Evolutionary conservation across 1,284 basidiomycete species (phyloP).

Genomic region (Austroboletus novae-zelandiae): DNA sequence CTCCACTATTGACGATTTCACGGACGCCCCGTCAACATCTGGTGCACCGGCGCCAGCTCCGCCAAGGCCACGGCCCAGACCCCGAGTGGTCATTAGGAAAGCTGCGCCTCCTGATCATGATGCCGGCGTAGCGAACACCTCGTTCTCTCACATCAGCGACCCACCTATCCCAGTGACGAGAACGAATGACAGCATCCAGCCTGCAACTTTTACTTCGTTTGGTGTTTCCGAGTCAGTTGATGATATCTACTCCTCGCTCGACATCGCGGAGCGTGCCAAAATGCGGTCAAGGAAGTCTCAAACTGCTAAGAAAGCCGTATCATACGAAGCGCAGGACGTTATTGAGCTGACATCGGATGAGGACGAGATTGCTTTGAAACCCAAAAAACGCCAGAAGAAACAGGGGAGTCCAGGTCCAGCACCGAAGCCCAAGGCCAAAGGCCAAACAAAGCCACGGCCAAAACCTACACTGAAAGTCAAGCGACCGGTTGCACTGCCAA

Average conservation of each 20-base stretch:
- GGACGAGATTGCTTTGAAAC: slow-evolving; percentile 28
- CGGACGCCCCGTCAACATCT: slow-evolving; percentile 10
- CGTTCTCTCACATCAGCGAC: slow-evolving; percentile 29
- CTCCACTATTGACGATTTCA: slow-evolving; percentile 12
- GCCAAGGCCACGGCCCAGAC: slow-evolving; percentile 24
- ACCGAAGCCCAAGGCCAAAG: not conserved
- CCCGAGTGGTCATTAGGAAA: slow-evolving; percentile 27
- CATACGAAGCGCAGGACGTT: slow-evolving; percentile 17
- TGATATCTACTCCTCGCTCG: slow-evolving; percentile 29
- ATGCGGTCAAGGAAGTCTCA: slow-evolving; percentile 37
- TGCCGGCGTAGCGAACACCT: slow-evolving; percentile 2
- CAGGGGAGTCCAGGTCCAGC: slow-evolving; percentile 5
- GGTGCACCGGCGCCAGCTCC: not conserved
- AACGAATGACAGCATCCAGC: slow-evolving; percentile 22
- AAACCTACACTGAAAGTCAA: slow-evolving; percentile 26
- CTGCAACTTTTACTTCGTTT: slow-evolving; percentile 10
- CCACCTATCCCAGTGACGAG: slow-evolving; percentile 7
- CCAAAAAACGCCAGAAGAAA: slow-evolving; percentile 31
- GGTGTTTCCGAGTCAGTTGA: slow-evolving; percentile 7
- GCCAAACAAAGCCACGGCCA: slow-evolving; percentile 20
- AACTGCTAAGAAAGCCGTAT: slow-evolving; percentile 10
- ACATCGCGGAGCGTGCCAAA: slow-evolving; percentile 48
- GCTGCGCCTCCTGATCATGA: not conserved
- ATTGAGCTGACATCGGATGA: slow-evolving; percentile 35
- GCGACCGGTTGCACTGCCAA: slow-evolving; percentile 1